Evolutionary conservation across 257 asterid genomes (phyloP), one percentile per base, ranked within the genome.

Genomic region (Solanum gracilifrons): DNA sequence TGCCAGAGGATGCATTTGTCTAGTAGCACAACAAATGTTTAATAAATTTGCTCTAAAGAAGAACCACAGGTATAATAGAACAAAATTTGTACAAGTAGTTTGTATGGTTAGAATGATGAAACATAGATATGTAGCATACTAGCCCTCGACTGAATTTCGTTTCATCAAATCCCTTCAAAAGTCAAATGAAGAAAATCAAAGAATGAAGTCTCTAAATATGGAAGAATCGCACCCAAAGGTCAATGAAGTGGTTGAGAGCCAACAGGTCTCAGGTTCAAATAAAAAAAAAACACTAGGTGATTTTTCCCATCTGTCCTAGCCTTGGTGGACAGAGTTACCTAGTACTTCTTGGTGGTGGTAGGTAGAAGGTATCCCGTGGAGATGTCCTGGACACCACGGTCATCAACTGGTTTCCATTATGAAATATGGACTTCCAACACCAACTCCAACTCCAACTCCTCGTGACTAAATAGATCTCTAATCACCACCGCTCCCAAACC

Each of bases 1-100:
- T 91, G 55, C 93, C 95, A 9, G 93, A 93, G 87, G 93, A 86
- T 27, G 93, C 95, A 92, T 93, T 94, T 79, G 88, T 86, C 98
- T 94, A 89, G 12, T 27, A 91, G 9, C 6, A 18, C 0, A 80
- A 80, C 68, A 46, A 37, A 80, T 29, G 32, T 5, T 80, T 29
- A 43, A 80, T 41, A 79, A 16, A 4, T 0, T 46, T 43, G 39
- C 39, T 27, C 68, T n/a, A 46, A 80, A 46, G 10, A 43, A 43
- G 25, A 80, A 80, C 68, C 66, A 46, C 37, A 46, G 2, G 27
- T 9, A 15, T 27, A 0, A 18, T 80, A 9, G 85, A 80, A 46
- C 4, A 46, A 29, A 16, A 16, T 0, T 46, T 29, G 9, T 43
- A 79, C 66, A 20, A 18, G 62, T 55, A 18, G n/a, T 51, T 51